Evolutionary conservation across 768 basidiomycete species (phyloP).

Genomic region (Auriculariales sp.): DNA sequence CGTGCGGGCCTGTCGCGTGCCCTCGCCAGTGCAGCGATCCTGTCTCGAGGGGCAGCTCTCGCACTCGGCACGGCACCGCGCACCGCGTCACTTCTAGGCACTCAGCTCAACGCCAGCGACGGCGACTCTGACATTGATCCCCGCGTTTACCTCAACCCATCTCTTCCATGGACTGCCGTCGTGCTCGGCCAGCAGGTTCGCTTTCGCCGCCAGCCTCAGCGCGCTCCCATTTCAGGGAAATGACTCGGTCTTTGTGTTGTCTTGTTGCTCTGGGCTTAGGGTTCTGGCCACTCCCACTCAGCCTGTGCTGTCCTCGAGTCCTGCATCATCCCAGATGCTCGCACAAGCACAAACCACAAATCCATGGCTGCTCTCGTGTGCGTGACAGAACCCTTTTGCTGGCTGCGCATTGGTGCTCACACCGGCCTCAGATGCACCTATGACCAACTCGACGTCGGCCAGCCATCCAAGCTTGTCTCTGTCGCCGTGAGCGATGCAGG

Average conservation of each 20-base stretch:
- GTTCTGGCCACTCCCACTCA: neutral
- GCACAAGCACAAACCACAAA: neutral
- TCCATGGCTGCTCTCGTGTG: conserved; percentile 1
- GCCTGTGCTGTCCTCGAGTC: neutral
- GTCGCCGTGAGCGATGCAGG: neutral
- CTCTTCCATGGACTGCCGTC: neutral
- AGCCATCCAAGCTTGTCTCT: neutral
- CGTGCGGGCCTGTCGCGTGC: neutral
- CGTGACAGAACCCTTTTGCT: neutral
- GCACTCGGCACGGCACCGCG: neutral
- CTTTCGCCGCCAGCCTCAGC: neutral
- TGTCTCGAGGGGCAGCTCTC: neutral
- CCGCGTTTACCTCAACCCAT: neutral
- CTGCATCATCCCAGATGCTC: neutral
- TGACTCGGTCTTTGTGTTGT: too few species aligned
- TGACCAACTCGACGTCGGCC: neutral
- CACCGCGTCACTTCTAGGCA: neutral
- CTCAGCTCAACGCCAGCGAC: neutral
- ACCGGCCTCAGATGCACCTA: neutral
- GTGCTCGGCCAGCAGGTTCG: neutral
- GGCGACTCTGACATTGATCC: neutral
- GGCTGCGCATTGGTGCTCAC: neutral
- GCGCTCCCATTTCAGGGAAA: neutral
- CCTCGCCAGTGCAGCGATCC: neutral
- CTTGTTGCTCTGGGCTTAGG: neutral